phyloP scores from a whole-genome alignment of 768 basidiomycete genomes.

The Agrocybe chaxingu region DNA sequence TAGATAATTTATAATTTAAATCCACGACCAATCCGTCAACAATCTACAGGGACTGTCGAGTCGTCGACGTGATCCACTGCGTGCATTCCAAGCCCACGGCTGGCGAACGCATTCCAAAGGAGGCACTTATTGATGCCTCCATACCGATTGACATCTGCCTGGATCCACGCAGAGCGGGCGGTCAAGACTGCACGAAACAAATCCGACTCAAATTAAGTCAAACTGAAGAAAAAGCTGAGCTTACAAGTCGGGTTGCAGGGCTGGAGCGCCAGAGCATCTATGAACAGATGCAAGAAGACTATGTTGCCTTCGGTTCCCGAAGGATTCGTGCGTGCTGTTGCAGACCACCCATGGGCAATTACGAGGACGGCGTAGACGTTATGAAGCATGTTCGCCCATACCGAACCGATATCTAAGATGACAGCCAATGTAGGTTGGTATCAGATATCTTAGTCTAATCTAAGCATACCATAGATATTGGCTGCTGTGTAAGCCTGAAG shows the following conservation, averaged over 20 bases:
- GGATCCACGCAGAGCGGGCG: slow-evolving; percentile 49
- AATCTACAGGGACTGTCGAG: slow-evolving; percentile 24
- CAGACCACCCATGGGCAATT: slow-evolving; percentile 26
- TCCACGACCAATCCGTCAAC: slow-evolving; percentile 1
- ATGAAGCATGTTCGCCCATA: slow-evolving; percentile 44
- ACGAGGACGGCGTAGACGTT: slow-evolving; percentile 38
- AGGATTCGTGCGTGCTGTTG: slow-evolving; percentile 35
- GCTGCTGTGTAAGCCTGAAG: slow-evolving; percentile 37
- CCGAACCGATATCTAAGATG: slow-evolving; percentile 37
- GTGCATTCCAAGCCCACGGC: slow-evolving; percentile 44
- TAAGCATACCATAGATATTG: slow-evolving; percentile 32
- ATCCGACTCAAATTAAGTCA: not conserved
- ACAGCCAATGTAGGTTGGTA: not conserved
- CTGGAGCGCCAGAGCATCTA: slow-evolving; percentile 44
- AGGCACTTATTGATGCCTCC: slow-evolving; percentile 41
- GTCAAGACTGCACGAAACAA: slow-evolving; percentile 26
- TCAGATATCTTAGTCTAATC: not conserved
- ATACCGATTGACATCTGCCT: slow-evolving; percentile 47
- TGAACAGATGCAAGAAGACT: slow-evolving; percentile 44
- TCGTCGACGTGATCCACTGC: slow-evolving; percentile 25
- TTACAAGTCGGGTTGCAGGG: slow-evolving; percentile 43
- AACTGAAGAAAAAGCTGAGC: slow-evolving; percentile 6
- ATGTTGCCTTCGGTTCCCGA: slow-evolving; percentile 38
- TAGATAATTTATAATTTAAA: too few species aligned
- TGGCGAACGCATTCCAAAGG: slow-evolving; percentile 46